A percentile compares a stretch with the other conserved stretches of the same genome.
Evolutionary conservation across 176 grass and related monocot genomes (phyloP).

Genomic region (Bothriochloa decipiens): DNA sequence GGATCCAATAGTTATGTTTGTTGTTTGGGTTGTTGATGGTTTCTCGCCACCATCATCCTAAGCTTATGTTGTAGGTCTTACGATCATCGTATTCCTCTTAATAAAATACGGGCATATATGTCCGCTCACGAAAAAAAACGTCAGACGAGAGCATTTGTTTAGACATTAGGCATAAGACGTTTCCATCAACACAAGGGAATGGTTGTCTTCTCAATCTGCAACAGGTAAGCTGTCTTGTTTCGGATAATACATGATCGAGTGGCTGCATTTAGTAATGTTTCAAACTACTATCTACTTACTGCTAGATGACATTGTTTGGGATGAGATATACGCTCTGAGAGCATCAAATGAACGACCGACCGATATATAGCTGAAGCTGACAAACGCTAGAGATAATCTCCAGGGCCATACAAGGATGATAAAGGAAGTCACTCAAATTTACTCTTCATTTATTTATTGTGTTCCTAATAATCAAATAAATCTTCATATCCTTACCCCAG

Average conservation of each 20-base stretch:
- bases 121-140: too few species aligned
- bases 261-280: background rate
- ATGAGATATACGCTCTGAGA: background rate
- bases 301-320: background rate
- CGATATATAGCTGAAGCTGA: background rate
- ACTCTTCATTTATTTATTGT: too few species aligned
- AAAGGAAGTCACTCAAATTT: too few species aligned
- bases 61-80: too few species aligned
- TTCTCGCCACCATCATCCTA: too few species aligned
- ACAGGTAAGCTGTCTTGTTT: constrained; percentile 23
- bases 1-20: too few species aligned
- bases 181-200: background rate
- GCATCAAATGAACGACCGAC: background rate
- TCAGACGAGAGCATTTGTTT: background rate
- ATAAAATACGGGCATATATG: too few species aligned
- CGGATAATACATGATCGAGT: background rate
- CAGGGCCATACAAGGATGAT: background rate
- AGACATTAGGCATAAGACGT: background rate
- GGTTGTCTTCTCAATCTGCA: constrained; percentile 4
- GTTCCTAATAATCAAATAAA: too few species aligned
- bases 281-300: background rate
- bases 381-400: background rate
- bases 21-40: too few species aligned
- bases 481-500: too few species aligned
- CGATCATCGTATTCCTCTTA: too few species aligned